phyloP scores from a whole-genome alignment of 768 basidiomycete species.

The Leccinum rimulosum region DNA sequence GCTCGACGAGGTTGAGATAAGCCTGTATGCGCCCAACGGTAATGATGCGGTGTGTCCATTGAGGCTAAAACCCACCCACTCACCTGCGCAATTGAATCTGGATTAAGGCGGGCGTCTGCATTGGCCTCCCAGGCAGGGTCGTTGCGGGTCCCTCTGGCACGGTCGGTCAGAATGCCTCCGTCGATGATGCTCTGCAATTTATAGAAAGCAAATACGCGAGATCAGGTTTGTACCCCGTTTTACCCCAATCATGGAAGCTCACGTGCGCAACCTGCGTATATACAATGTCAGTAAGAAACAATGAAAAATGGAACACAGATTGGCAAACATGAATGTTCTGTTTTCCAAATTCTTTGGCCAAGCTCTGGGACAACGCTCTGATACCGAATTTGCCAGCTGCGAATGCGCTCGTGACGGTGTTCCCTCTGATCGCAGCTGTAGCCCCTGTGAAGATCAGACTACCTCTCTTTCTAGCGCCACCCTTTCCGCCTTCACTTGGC shows the following conservation, averaged over 20 bases:
- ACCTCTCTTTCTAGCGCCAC: slow-evolving; percentile 53
- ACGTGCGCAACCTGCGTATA: slow-evolving; percentile 59
- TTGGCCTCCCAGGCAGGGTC: slow-evolving; percentile 44
- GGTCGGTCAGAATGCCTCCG: slow-evolving; percentile 49
- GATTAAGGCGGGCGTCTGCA: slow-evolving; percentile 48
- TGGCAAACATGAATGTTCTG: slow-evolving; percentile 65
- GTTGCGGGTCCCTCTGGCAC: slow-evolving; percentile 28
- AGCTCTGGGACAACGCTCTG: slow-evolving; percentile 64
- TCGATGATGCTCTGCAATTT: slow-evolving; percentile 61
- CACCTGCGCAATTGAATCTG: slow-evolving; percentile 71
- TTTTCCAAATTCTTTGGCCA: slow-evolving; percentile 73
- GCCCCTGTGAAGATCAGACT: slow-evolving; percentile 73
- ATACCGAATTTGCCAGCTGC: slow-evolving; percentile 63
- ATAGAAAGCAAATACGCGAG: not conserved
- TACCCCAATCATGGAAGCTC: slow-evolving; percentile 25
- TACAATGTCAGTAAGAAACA: slow-evolving; percentile 1
- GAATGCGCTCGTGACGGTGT: slow-evolving; percentile 57
- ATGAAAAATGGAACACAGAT: not conserved
- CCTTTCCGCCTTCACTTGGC: slow-evolving; percentile 38
- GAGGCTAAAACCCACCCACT: slow-evolving; percentile 13
- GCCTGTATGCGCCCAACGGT: slow-evolving; percentile 38
- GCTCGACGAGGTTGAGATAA: slow-evolving; percentile 63
- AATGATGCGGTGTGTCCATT: not conserved
- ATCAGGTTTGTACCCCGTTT: not conserved
- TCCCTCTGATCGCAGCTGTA: slow-evolving; percentile 65